A percentile compares a stretch with the other conserved stretches of the same genome.
phyloP scores from a whole-genome alignment of 495 filamentous ascomycete genomes.

The Lentithecium fluviatile region DNA sequence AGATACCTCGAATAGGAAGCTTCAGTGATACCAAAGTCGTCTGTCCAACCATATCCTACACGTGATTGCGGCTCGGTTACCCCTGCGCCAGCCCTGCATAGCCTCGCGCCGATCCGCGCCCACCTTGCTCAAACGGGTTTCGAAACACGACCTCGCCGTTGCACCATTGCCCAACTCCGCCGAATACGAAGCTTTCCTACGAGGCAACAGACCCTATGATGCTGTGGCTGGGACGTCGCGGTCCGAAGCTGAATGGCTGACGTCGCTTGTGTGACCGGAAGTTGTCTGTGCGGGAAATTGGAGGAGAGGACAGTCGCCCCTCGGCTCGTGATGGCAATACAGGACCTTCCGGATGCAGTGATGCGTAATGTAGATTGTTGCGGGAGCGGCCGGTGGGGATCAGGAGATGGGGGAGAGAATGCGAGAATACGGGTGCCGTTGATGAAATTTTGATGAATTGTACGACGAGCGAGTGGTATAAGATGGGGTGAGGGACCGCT shows the following conservation, averaged over 20 bases:
- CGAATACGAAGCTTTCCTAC: not conserved
- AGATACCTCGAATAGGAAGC: too few relatives aligned
- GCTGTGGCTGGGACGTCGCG: constrained; percentile 2
- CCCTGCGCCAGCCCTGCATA: too few relatives aligned
- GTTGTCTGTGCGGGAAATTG: not conserved
- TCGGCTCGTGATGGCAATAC: not conserved
- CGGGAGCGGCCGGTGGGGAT: not conserved
- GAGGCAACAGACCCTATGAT: not conserved
- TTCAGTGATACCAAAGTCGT: too few relatives aligned
- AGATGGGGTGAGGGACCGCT: not conserved
- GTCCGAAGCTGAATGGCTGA: constrained; percentile 1
- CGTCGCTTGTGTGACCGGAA: not conserved
- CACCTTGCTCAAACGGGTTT: too few relatives aligned
- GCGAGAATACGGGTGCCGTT: not conserved
- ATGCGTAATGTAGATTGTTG: not conserved
- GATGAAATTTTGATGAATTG: constrained; percentile 1
- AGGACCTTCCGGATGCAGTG: not conserved
- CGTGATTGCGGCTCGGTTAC: too few relatives aligned
- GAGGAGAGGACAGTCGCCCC: not conserved
- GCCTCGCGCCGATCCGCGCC: too few relatives aligned
- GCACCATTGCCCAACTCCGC: not conserved
- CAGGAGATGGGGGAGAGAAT: not conserved
- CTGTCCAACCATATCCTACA: too few relatives aligned
- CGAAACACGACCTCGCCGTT: not conserved
- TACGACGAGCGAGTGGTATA: not conserved